Evolutionary conservation across 2,329 filamentous ascomycete species (phyloP), one percentile per base, ranked within the genome.

Genomic region (Pestalotiopsis sp.): DNA sequence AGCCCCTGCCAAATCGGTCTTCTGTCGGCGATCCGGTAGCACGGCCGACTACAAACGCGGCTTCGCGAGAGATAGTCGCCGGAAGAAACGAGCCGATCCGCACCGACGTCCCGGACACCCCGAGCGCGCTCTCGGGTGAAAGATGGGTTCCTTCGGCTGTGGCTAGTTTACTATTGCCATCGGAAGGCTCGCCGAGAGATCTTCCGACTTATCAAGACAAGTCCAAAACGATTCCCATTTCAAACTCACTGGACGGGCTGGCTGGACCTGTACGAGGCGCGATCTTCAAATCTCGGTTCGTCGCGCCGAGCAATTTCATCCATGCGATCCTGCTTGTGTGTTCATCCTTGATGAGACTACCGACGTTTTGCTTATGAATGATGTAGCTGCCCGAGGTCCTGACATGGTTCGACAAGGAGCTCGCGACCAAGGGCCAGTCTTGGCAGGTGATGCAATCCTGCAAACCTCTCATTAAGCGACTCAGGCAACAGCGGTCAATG

Each of bases 291-390:
- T 84, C 83, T 0, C 81, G 87, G 0, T 73, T 89, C 1, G 87
- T 89, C 72, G 88, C 87, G 0, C 84, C 84, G 72, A 88, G 85
- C 38, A 86, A 89, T 71, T 89, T 86, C 83, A 81, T 88, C 17
- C 86, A 85, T 68, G 80, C 79, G 2, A 74, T 86, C 11, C 71
- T 79, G 0, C 71, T 86, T 58, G 86, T 88, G 73, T 74, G 82
- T 70, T 55, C 41, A 39, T 20, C 17, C 20, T 41, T n/a, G 57
- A 36, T 6, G 9, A 27, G 11, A 27, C 14, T 13, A 12, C 59
- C 17, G 2, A 7, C 13, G 14, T 36, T 20, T 4, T 58, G 17
- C 58, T 67, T 12, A 64, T 14, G 4, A 12, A 20, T 55, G 12
- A 9, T 7, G 31, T 49, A 64, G 45, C 6, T 49, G 7, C 59